These are phyloP conservation scores for Arabis hirsuta DNA, from an alignment of 345 rosid species.

Conservation along the genomic window DNA sequence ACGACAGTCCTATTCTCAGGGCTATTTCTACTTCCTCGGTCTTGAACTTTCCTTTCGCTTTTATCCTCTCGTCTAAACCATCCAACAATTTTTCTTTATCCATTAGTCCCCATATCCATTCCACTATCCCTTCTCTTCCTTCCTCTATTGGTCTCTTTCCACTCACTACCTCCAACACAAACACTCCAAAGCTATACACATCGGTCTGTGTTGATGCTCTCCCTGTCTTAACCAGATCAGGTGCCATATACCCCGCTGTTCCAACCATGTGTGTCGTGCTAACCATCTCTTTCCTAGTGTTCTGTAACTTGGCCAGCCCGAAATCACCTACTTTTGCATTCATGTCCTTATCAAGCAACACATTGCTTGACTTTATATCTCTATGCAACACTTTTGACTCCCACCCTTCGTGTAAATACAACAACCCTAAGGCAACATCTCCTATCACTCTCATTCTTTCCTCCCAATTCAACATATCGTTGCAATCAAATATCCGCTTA, in stretches of 20 bases:
- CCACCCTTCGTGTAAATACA: constrained; percentile 81
- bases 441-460: constrained; percentile 59
- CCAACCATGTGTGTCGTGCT: constrained; percentile 60
- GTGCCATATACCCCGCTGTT: constrained; percentile 78
- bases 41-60: constrained; percentile 44
- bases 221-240: constrained; percentile 60
- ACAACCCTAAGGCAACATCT: constrained; percentile 66
- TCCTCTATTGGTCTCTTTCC: constrained; percentile 54
- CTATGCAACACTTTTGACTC: constrained; percentile 73
- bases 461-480: constrained; percentile 47
- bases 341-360: constrained; percentile 78
- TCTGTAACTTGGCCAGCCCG: constrained; percentile 74
- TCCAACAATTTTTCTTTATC: constrained; percentile 47
- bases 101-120: constrained; percentile 44
- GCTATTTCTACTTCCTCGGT: constrained; percentile 53
- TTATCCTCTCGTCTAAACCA: constrained; percentile 55
- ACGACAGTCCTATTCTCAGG: constrained; percentile 68
- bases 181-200: constrained; percentile 54
- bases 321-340: constrained; percentile 74
- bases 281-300: constrained; percentile 55
- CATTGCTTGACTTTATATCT: constrained; percentile 83
- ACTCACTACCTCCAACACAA: constrained; percentile 52
- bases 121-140: constrained; percentile 51
- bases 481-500: constrained; percentile 53
- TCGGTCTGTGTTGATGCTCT: constrained; percentile 52